Evolutionary conservation across 345 rosid genomes (phyloP).

Genomic region (Melastoma malabathricum): DNA sequence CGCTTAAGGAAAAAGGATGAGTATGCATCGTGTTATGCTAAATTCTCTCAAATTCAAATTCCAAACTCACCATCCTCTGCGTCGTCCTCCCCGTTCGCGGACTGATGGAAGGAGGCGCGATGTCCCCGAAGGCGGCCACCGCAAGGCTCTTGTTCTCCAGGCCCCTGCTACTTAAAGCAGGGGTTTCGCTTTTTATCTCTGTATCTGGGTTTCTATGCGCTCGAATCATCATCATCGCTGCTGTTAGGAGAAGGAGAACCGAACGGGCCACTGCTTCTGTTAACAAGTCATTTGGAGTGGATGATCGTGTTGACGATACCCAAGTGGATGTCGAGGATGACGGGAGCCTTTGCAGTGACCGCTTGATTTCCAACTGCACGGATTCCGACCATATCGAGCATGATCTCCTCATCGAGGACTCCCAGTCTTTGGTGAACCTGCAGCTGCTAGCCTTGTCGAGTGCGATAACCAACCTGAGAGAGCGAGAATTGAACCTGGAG

Average conservation of each 20-base stretch:
- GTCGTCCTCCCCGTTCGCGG: too few species aligned
- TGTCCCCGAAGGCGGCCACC: slow-evolving; percentile 11
- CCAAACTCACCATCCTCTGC: too few species aligned
- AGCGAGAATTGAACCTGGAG: slow-evolving; percentile 31
- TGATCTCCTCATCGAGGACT: too few species aligned
- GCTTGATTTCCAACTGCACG: too few species aligned
- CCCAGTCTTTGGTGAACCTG: too few species aligned
- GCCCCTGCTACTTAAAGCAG: slow-evolving; percentile 55
- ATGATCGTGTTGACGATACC: too few species aligned
- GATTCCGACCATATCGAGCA: too few species aligned
- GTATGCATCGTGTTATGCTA: too few species aligned
- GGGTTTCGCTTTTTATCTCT: slow-evolving; percentile 48
- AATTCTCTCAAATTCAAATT: too few species aligned
- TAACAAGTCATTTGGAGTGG: too few species aligned
- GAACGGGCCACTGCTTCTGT: not conserved
- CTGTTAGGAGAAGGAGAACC: slow-evolving; percentile 12
- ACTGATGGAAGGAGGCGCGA: slow-evolving; percentile 20
- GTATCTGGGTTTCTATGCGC: slow-evolving; percentile 47
- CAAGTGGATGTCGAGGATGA: not conserved
- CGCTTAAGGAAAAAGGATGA: too few species aligned
- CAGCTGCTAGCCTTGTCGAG: slow-evolving; percentile 21
- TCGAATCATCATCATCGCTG: slow-evolving; percentile 13
- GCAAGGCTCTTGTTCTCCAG: slow-evolving; percentile 15
- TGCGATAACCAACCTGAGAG: slow-evolving; percentile 31
- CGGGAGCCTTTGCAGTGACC: slow-evolving; percentile 6